Percentiles rank a stretch among this genome's conserved stretches.
phyloP scores from a whole-genome alignment of 208 protist genomes.

The Leishmania tropica region DNA sequence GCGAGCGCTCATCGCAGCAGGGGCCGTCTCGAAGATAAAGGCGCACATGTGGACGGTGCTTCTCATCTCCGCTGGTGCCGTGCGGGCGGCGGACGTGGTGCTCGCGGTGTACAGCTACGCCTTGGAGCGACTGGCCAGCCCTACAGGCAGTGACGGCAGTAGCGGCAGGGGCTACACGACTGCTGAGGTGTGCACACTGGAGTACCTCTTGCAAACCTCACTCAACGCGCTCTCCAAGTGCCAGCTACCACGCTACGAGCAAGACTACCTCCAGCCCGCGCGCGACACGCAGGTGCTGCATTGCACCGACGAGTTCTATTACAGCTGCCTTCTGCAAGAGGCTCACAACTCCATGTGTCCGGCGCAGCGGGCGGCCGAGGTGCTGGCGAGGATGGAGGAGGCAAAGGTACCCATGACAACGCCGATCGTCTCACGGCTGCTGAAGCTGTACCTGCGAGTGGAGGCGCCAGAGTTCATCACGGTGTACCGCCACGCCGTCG shows the following conservation, averaged over 20 bases:
- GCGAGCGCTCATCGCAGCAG: constrained; percentile 42
- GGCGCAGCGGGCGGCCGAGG: constrained; percentile 44
- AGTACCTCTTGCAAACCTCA: constrained; percentile 80
- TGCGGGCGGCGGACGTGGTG: constrained; percentile 58
- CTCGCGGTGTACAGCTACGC: constrained; percentile 46
- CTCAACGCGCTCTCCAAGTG: constrained; percentile 74
- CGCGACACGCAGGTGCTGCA: constrained; percentile 41
- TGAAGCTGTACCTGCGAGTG: constrained; percentile 72
- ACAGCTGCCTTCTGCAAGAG: constrained; percentile 67
- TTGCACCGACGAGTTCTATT: constrained; percentile 75
- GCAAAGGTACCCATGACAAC: constrained; percentile 43
- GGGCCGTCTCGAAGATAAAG: constrained; percentile 25
- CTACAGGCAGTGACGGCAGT: constrained; percentile 6
- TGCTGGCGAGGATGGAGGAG: constrained; percentile 47
- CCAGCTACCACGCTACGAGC: constrained; percentile 62
- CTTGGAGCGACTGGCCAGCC: constrained; percentile 19
- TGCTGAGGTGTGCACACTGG: constrained; percentile 40
- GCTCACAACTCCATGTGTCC: constrained; percentile 73
- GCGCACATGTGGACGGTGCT: constrained; percentile 69
- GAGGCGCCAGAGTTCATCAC: constrained; percentile 57
- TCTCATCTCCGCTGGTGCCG: constrained; percentile 68
- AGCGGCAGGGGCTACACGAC: constrained; percentile 5
- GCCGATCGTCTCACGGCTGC: constrained; percentile 51
- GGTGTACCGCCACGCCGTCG: constrained; percentile 58
- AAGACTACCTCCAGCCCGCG: constrained; percentile 55